Percentiles rank a stretch among this genome's conserved stretches.
These are phyloP conservation scores for Eurotiales sp. DNA, from an alignment of 2,329 filamentous ascomycete species.

Conservation along the genomic window DNA sequence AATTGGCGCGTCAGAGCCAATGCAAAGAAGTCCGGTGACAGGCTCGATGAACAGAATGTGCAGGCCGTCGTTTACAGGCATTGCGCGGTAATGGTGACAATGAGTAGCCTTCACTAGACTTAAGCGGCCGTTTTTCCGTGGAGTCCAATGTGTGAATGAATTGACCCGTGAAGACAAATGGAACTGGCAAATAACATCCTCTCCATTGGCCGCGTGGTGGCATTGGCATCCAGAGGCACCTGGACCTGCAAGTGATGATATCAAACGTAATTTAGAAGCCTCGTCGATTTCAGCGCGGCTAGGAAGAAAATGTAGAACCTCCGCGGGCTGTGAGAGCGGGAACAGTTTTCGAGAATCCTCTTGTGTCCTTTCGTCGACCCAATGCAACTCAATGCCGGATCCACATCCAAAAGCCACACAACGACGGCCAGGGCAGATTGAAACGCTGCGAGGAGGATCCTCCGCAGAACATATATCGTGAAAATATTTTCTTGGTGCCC, in stretches of 20 bases:
- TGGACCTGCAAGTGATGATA: slow-evolving; percentile 55
- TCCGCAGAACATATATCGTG: slow-evolving; percentile 57
- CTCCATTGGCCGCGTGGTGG: slow-evolving; percentile 19
- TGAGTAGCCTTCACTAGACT: slow-evolving; percentile 40
- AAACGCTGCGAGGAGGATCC: slow-evolving; percentile 62
- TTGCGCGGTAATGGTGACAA: slow-evolving; percentile 60
- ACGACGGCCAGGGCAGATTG: slow-evolving; percentile 61
- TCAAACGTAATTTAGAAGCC: slow-evolving; percentile 56
- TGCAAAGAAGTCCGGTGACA: slow-evolving; percentile 51
- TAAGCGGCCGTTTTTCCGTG: slow-evolving; percentile 21
- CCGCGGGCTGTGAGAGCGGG: slow-evolving; percentile 39
- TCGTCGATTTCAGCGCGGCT: slow-evolving; percentile 51
- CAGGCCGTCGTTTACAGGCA: slow-evolving; percentile 62
- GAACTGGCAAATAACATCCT: slow-evolving; percentile 25
- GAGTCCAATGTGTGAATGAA: slow-evolving; percentile 24
- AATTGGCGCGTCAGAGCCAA: slow-evolving; percentile 60
- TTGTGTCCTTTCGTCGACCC: slow-evolving; percentile 48
- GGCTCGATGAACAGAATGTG: slow-evolving; percentile 65
- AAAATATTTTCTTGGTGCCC: slow-evolving; percentile 41
- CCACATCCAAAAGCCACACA: slow-evolving; percentile 65
- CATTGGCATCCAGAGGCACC: slow-evolving; percentile 29
- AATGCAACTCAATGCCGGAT: slow-evolving; percentile 61
- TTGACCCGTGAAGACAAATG: slow-evolving; percentile 27
- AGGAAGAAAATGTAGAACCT: slow-evolving; percentile 56
- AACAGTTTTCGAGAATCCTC: slow-evolving; percentile 36